Evolutionary conservation across 768 basidiomycete species (phyloP).

Genomic region (Leucosporidium scottii): DNA sequence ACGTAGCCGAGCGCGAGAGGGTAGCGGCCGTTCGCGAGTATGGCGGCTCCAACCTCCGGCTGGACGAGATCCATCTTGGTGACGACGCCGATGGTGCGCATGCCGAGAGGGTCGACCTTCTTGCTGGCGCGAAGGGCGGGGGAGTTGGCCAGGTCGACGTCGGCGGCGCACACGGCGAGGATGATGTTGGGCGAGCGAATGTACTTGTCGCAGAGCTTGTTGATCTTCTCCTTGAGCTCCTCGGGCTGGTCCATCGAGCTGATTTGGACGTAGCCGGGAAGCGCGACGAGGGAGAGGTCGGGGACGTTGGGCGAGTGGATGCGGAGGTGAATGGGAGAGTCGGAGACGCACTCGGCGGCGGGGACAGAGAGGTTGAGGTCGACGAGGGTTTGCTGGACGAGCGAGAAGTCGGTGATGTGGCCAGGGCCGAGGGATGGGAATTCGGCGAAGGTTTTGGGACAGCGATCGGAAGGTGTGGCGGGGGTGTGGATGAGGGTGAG

Average conservation of each 20-base stretch:
- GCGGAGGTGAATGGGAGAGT: constrained; percentile 90
- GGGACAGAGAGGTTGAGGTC: constrained; percentile 94
- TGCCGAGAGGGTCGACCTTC: constrained; percentile 86
- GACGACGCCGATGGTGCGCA: constrained; percentile 92
- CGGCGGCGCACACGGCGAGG: constrained; percentile 95
- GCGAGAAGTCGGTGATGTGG: constrained; percentile 81
- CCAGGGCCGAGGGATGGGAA: constrained; percentile 80
- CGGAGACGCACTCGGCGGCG: constrained; percentile 79
- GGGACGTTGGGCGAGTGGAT: constrained; percentile 95
- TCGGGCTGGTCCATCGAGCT: constrained; percentile 93
- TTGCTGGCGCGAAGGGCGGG: constrained; percentile 89
- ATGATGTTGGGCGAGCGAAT: constrained; percentile 99
- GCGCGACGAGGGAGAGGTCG: constrained; percentile 92
- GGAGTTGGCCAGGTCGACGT: constrained; percentile 96
- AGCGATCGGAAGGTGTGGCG: constrained; percentile 50
- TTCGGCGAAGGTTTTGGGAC: constrained; percentile 73
- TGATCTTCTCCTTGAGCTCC: constrained; percentile 84
- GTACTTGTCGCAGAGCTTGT: constrained; percentile 82
- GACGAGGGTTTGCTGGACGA: constrained; percentile 83
- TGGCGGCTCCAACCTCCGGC: constrained; percentile 69
- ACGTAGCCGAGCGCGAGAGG: constrained; percentile 97
- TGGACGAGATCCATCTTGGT: constrained; percentile 98
- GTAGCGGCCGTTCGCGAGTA: constrained; percentile 82
- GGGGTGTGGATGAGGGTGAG: constrained; percentile 93
- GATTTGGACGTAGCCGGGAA: constrained; percentile 96